Evolutionary conservation across 352 stramenopile genomes (phyloP), one percentile per base, ranked within the genome.

Genomic region (Globisporangium yorkense): DNA sequence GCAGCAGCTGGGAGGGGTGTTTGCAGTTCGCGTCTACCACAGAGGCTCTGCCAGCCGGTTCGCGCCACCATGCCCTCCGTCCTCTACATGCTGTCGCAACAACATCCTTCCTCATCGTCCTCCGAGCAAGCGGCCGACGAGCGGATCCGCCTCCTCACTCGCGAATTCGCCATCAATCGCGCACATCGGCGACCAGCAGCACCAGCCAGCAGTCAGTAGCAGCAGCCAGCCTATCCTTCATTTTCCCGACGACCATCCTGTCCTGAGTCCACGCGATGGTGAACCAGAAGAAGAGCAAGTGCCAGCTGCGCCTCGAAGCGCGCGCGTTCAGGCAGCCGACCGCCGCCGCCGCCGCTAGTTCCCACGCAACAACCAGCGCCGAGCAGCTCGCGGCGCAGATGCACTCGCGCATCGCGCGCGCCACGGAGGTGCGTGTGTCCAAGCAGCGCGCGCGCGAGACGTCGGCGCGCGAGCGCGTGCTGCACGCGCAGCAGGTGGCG

Each of bases 251-350:
- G 13, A 6, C 12, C 33, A 8, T 39, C 33, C 33, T 6, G 8
- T 37, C 33, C 33, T 6, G 33, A 37, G 33, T 9, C 33, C 33
- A 37, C 16, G 18, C 16, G 8, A 88, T 88, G 78, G 75, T 70
- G 49, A 81, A 80, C 65, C 64, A 74, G 54, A 68, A 66, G 8
- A 88, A 92, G 61, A 87, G 74, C 67, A 78, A 70, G 63, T 92
- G 82, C 55, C 82, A 92, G 51, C 54, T 86, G 31, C 82, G 82
- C 1, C 68, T 92, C 7, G 82, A 92, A 43, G 75, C 74, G 47
- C 61, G 71, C 16, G 68, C 68, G 24, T 74, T 71, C 57, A 54
- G 71, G 46, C 47, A 41, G 16, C 44, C 56, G 20, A 29, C 59
- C 2, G 20, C 27, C 33, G 2, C 20, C 43, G 21, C 20, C 33